A percentile compares a stretch with the other conserved stretches of the same genome.
phyloP scores from a whole-genome alignment of 768 basidiomycete species.

The Boletus barrowsii region DNA sequence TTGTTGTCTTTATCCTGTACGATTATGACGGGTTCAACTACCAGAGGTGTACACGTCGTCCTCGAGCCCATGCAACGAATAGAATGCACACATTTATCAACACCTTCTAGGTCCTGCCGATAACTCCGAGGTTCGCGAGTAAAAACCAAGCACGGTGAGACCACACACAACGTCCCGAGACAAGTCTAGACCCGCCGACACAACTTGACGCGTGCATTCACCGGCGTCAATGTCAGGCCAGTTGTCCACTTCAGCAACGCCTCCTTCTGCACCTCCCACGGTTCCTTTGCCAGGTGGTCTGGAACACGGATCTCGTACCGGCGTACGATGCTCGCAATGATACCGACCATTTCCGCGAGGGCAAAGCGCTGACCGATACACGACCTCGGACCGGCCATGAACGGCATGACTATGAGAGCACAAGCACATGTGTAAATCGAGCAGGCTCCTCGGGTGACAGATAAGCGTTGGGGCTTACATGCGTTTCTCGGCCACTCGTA shows the following conservation, averaged over 20 bases:
- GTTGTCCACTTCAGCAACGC: constrained; percentile 37
- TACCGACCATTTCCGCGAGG: constrained; percentile 38
- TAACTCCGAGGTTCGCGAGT: too few relatives aligned
- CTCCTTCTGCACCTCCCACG: constrained; percentile 34
- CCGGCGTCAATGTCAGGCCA: constrained; percentile 36
- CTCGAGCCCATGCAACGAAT: too few relatives aligned
- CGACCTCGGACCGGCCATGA: constrained; percentile 43
- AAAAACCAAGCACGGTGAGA: too few relatives aligned
- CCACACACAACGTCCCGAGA: too few relatives aligned
- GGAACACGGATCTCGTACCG: constrained; percentile 42
- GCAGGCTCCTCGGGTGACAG: too few relatives aligned
- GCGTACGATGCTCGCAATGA: constrained; percentile 43
- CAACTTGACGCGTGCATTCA: constrained; percentile 19
- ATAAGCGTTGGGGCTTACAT: constrained; percentile 30
- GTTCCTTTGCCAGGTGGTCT: constrained; percentile 28
- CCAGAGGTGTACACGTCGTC: too few relatives aligned
- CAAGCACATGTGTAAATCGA: too few relatives aligned
- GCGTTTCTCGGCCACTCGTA: constrained; percentile 54
- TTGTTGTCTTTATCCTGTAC: too few relatives aligned
- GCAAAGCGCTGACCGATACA: constrained; percentile 53
- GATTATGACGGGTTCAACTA: too few relatives aligned
- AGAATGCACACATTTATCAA: too few relatives aligned
- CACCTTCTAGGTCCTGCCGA: too few relatives aligned
- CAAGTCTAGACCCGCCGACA: neutral
- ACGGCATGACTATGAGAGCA: constrained; percentile 36